Base-by-base conservation (phyloP, 306 rosid species). In the Cyclanthera cordifolia region DNA sequence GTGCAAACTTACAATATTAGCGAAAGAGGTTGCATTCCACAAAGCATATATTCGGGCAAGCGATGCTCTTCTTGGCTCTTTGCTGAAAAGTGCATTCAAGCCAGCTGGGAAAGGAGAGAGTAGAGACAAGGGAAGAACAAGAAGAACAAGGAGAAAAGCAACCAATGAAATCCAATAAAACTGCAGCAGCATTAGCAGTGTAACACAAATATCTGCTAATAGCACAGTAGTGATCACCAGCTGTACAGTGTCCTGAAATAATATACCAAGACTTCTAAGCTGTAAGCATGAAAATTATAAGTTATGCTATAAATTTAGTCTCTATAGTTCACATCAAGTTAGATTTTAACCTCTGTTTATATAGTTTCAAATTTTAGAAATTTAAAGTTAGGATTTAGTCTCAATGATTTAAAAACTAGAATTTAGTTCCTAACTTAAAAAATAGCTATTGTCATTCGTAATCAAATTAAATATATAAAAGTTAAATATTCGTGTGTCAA, bases 81-180 rank as follows among this genome's bases (percentile, higher is more conserved):
- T 87, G 71, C 96, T 93, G 87, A 89, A 93, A 72, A 90, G 82
- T 49, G 96, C 99, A 80, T 85, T 93, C 87, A 93, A 81, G 64
- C 99, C 96, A n/a, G 99, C 99, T 5, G 92, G 99, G 76, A 93
- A 87, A 45, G 95, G 96, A 67, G 90, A 93, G 72, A 93, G 89
- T 41, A 93, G 82, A 39, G 96, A 93, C 34, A 93, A 82, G 43
- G 99, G 99, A 78, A 93, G 96, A 64, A 93, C 80, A 54, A 93
- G 89, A 82, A 93, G 79, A 77, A 90, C 85, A 56, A 82, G 83
- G 72, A 93, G 98, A 82, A 93, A 93, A 68, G 88, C 96, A 53
- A 90, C 95, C 58, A 93, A 85, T 69, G 98, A 87, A 58, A 93
- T 84, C 98, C 98, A 93, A 78, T 93, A 93, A 79, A 89, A 93